These are phyloP conservation scores for Fusarium sambucinum DNA, from an alignment of 2,329 filamentous ascomycete species.

Conservation along the genomic window DNA sequence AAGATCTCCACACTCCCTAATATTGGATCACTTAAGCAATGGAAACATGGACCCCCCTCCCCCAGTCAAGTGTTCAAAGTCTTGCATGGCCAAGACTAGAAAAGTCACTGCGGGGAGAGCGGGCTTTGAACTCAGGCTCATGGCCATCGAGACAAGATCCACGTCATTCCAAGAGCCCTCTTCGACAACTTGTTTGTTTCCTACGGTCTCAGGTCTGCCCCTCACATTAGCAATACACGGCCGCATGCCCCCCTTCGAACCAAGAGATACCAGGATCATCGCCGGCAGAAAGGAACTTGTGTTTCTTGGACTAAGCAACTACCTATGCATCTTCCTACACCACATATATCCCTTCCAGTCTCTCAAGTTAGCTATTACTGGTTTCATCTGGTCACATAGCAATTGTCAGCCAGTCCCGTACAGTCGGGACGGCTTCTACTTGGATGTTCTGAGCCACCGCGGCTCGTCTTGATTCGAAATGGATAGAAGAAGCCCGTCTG, in stretches of 20 bases:
- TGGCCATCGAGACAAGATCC: constrained; percentile 2
- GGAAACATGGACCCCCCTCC: neutral
- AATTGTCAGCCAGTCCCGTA: constrained; percentile 29
- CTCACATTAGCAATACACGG: constrained; percentile 9
- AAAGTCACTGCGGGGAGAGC: constrained; percentile 1
- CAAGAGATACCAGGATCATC: constrained; percentile 4
- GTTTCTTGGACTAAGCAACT: neutral
- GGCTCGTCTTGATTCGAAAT: constrained; percentile 10
- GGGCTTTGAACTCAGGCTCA: constrained; percentile 3
- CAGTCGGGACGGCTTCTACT: constrained; percentile 34
- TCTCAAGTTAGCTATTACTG: constrained; percentile 15
- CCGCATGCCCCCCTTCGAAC: neutral
- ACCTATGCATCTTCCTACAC: constrained; percentile 24
- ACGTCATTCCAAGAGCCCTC: constrained; percentile 25
- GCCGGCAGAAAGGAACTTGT: neutral
- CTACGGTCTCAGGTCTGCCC: constrained; percentile 14
- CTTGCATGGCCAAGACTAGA: constrained; percentile 11
- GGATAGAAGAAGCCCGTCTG: constrained; percentile 29
- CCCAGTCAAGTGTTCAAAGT: neutral
- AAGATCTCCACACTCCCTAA: constrained; percentile 9
- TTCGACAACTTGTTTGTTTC: constrained; percentile 22
- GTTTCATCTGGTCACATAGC: constrained; percentile 26
- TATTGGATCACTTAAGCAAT: constrained; percentile 12
- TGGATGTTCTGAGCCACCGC: constrained; percentile 18
- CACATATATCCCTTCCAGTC: constrained; percentile 23